These are phyloP conservation scores for Carex sylvatica DNA, from an alignment of 202 grass and related monocot species.

Conservation along the genomic window DNA sequence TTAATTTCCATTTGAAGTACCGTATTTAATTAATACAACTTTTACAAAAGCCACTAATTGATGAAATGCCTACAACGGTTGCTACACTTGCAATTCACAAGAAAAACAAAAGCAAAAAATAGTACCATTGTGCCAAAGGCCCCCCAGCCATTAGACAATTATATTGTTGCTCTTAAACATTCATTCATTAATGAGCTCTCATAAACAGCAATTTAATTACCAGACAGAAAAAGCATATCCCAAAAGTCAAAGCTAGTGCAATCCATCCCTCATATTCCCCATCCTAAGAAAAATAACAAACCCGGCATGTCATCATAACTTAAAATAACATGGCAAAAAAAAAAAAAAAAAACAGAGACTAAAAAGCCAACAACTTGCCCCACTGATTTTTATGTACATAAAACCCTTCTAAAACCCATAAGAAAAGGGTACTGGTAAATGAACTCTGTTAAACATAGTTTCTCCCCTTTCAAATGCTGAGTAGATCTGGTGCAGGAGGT, in stretches of 20 bases:
- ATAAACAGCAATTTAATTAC: slow-evolving; percentile 19
- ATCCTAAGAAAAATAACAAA: neutral
- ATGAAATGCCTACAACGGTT: neutral
- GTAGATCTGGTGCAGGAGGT: slow-evolving; percentile 44
- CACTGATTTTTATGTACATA: slow-evolving; percentile 29
- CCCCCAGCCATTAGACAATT: neutral
- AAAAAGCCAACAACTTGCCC: slow-evolving; percentile 4
- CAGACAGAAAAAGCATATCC: neutral
- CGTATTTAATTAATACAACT: neutral
- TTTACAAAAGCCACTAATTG: neutral
- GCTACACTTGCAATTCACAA: neutral
- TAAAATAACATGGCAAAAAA: neutral
- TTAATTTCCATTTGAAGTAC: neutral
- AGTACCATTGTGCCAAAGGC: neutral
- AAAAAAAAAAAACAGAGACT: neutral
- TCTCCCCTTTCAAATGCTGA: slow-evolving; percentile 61
- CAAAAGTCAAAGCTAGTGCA: slow-evolving; percentile 8
- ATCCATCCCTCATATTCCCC: neutral
- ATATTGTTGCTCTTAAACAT: neutral
- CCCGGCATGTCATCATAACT: neutral
- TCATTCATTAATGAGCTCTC: slow-evolving; percentile 1
- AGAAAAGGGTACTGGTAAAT: neutral
- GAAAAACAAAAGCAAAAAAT: neutral
- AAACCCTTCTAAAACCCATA: slow-evolving; percentile 26
- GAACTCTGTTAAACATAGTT: neutral